Evolutionary conservation across 306 rosid genomes (phyloP).

Genomic region (Citrullus mucosospermus): DNA sequence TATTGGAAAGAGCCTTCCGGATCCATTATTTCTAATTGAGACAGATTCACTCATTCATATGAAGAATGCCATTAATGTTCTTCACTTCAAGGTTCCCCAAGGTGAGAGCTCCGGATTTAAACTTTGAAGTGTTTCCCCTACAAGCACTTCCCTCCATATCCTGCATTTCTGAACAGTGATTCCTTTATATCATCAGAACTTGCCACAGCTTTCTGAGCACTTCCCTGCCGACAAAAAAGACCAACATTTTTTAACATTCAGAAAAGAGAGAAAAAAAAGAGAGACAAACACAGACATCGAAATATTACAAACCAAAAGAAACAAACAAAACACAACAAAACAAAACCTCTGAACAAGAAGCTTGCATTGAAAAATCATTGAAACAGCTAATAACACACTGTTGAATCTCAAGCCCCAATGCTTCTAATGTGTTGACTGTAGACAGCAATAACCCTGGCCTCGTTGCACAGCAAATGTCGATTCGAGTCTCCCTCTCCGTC

Average conservation of each 20-base stretch:
- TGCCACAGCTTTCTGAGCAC: constrained; percentile 36
- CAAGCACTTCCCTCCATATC: constrained; percentile 86
- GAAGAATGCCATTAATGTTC: neutral
- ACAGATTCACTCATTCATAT: neutral
- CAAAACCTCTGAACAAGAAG: constrained; percentile 85
- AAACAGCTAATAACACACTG: constrained; percentile 92
- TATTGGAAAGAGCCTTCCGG: neutral
- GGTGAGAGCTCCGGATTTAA: neutral
- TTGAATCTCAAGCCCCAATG: constrained; percentile 89
- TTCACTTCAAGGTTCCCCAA: neutral
- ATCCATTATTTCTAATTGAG: neutral
- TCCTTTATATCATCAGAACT: constrained; percentile 74
- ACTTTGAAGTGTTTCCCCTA: constrained; percentile 17
- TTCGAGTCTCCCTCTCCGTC: constrained; percentile 53
- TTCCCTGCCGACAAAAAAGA: constrained; percentile 29
- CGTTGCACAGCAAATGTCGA: constrained; percentile 73
- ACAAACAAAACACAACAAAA: neutral
- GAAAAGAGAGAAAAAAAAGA: neutral
- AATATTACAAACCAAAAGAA: neutral
- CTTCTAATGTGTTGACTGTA: constrained; percentile 75
- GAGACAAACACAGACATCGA: neutral
- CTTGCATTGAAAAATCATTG: constrained; percentile 89
- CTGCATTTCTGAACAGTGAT: constrained; percentile 91
- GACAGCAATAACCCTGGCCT: constrained; percentile 75
- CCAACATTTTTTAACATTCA: neutral